Conservation (phyloP, 23 red algal species). For the Agarophyton chilense region DNA sequence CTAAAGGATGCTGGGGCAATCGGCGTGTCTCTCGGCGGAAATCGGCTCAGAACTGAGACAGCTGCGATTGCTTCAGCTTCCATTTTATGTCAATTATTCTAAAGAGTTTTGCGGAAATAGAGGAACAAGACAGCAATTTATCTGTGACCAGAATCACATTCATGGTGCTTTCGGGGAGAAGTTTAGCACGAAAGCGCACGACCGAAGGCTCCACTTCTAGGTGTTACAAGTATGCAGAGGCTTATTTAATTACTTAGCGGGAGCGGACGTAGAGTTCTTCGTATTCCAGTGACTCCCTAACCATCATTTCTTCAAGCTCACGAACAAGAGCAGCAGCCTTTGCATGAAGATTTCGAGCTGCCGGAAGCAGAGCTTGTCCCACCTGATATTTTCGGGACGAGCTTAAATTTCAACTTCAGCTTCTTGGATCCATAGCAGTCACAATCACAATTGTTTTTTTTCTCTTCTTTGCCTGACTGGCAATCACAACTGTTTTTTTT, state of each 20-base stretch:
- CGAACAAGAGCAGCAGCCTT: background rate
- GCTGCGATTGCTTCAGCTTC: constrained; percentile 70
- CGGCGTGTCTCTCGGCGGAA: constrained; percentile 37
- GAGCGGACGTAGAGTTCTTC: too few relatives aligned
- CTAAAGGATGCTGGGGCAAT: constrained; percentile 50
- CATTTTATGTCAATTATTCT: constrained; percentile 32
- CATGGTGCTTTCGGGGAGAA: too few relatives aligned
- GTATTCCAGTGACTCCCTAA: background rate
- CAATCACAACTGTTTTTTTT: too few relatives aligned
- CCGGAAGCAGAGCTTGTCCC: background rate
- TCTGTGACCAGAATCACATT: too few relatives aligned
- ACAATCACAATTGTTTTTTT: background rate
- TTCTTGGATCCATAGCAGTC: background rate
- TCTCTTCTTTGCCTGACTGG: too few relatives aligned
- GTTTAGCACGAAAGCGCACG: too few relatives aligned
- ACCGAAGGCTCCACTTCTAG: too few relatives aligned
- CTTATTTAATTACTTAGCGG: too few relatives aligned
- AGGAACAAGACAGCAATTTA: too few relatives aligned
- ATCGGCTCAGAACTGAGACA: constrained; percentile 83
- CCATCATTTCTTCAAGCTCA: background rate
- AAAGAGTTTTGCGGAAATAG: background rate
- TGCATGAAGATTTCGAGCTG: background rate
- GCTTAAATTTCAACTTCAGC: background rate
- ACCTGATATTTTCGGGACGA: background rate
- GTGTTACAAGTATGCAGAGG: too few relatives aligned